phyloP scores from a whole-genome alignment of 106 monocot genomes.

The Platanthera guangdongensis region DNA sequence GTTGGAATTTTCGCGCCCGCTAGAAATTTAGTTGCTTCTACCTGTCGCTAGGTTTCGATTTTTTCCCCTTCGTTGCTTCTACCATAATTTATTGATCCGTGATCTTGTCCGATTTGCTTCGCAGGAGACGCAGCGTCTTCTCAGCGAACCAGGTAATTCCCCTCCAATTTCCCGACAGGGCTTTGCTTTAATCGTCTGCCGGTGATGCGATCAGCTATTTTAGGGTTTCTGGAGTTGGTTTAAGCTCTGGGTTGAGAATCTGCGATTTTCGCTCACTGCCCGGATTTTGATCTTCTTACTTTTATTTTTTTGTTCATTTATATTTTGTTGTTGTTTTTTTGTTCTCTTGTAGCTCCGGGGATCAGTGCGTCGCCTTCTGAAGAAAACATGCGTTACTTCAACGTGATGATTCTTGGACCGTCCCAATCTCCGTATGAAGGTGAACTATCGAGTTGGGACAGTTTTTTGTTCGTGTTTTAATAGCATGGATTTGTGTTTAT shows the following conservation, averaged over 20 bases:
- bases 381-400: slow-evolving; percentile 96
- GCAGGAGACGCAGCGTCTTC: slow-evolving; percentile 91
- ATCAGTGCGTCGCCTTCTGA: slow-evolving; percentile 96
- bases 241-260: neutral
- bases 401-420: slow-evolving; percentile 94
- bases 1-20: neutral
- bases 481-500: neutral
- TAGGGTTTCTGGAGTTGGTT: neutral
- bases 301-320: neutral
- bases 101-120: slow-evolving; percentile 4
- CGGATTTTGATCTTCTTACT: neutral
- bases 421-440: slow-evolving; percentile 96
- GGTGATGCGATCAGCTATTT: neutral
- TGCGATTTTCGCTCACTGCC: too few species aligned
- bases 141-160: slow-evolving; percentile 81
- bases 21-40: neutral
- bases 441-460: neutral
- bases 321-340: slow-evolving; percentile 1
- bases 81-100: neutral
- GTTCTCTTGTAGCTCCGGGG: slow-evolving; percentile 62
- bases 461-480: neutral
- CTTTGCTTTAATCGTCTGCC: neutral
- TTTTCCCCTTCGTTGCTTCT: neutral
- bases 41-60: neutral
- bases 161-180: neutral